These are phyloP conservation scores for Monosporascus sp. DNA, from an alignment of 2,329 filamentous ascomycete species.

Conservation along the genomic window DNA sequence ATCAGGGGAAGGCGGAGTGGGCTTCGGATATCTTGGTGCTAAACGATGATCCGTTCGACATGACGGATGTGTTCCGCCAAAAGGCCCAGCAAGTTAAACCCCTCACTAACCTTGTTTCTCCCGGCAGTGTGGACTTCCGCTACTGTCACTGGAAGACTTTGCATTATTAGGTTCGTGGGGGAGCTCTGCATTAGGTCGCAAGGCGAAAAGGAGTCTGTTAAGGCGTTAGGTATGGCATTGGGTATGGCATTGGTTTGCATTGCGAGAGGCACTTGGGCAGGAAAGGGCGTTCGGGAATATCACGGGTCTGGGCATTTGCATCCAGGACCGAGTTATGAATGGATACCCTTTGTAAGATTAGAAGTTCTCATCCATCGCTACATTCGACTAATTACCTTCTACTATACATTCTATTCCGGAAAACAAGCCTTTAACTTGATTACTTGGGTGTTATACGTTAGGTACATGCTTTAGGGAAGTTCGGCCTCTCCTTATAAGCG, in stretches of 20 bases:
- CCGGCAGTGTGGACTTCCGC: neutral
- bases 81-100: neutral
- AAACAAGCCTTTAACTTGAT: no score
- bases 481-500: no score
- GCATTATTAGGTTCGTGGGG: neutral
- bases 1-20: neutral
- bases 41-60: neutral
- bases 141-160: neutral
- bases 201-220: neutral
- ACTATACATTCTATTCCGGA: no score
- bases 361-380: no score
- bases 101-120: neutral
- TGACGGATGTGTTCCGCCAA: neutral
- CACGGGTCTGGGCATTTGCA: no score
- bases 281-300: no score
- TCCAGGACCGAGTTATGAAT: no score
- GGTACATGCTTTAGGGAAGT: no score
- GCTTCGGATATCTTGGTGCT: neutral
- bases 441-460: no score
- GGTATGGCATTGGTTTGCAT: neutral
- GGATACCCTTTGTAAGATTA: no score
- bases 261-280: no score
- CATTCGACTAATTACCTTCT: no score
- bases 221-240: neutral
- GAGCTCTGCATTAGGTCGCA: neutral